Evolutionary conservation across 169 alveolate genomes (phyloP), one percentile per base, ranked within the genome.

Genomic region (Hepatocystis sp.): DNA sequence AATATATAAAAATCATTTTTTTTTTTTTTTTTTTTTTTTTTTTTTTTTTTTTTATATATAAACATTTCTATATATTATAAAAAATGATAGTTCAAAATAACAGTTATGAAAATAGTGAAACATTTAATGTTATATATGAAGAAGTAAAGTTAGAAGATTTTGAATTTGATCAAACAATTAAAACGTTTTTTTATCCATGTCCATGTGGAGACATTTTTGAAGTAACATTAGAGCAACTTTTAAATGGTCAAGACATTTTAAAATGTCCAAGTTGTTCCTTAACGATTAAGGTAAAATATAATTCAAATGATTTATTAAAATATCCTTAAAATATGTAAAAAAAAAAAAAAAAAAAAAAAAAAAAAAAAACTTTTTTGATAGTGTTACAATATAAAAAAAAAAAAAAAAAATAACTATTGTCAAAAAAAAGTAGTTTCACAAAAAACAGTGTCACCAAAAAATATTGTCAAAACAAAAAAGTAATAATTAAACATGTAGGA

Each of bases 181-280:
- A 91, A 39, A 88, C 90, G 5, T 92, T 95, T 64, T 89, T 66
- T 56, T 95, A 93, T 65, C 96, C 96, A 4, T 95, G 97, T 61
- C 97, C 97, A 4, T 95, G 97, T 67, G 97, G 97, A 32, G 97
- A 95, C 55, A 90, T 85, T 56, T 95, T 95, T 84, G 56, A 88
- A 88, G 90, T 93, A 30, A 84, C 94, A 27, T 51, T 93, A 51
- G 96, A 85, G 89, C 67, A 71, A 2, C 30, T 68, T 23, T 39
- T 34, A 23, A 51, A 71, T 4, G 93, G 94, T 17, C 71, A 84
- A 32, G 92, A 91, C n/a, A 89, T 95, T 36, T 95, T 92, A 11
- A 85, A 81, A 40, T 95, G 97, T 47, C 97, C 97, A 42, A 85
- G 95, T 68, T 95, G 97, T 64, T 91, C 96, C 11, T 89, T 95